Base-by-base conservation (phyloP, 148 eudicot genomes). In the Cornus florida region DNA sequence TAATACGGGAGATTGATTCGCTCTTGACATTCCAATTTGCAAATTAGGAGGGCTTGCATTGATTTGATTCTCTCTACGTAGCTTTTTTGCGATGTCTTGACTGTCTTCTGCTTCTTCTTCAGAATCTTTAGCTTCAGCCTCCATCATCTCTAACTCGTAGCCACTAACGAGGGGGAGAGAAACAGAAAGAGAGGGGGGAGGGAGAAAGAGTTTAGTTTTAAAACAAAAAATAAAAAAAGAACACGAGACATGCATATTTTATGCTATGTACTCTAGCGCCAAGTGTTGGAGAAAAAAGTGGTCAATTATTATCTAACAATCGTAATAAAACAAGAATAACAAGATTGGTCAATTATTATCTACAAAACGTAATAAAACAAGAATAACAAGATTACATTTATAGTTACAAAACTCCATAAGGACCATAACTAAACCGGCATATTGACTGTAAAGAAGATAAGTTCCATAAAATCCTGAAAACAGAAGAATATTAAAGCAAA, bases 121-220 rank as follows among this genome's bases (percentile, higher is more conserved):
- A 65, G 98, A 93, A 88, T 96, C 99, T 86, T 92, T 87, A 31
- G 91, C 98, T 86, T 92, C 92, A 72, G 89, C 88, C 70, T 87
- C 92, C 93, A 90, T 82, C 87, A 83, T 75, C 80, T 94, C 97
- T 87, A 92, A 78, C 74, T 96, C 99, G 86, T 86, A 88, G 70
- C 90, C 88, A 90, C 99, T 96, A 89, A 19, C 3, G 66, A 17
- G 66, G 2, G 24, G 2, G 24, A 17, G 66, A 62, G 66, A 62
- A 24, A 62, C 6, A 62, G 66, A 62, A 24, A 12, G 5, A n/a
- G 33, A 67, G 56, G 5, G 14, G 24, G 19, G 33, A 67, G 56
- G 5, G 14, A 59, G 69, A 62, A 19, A 62, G 66, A 62, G 66
- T 62, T n/a, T 62, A 62, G 23, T 60, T 10, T 16, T 0, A 16